phyloP scores from a whole-genome alignment of 2,329 filamentous ascomycete species.

The Pseudopithomyces maydicus region DNA sequence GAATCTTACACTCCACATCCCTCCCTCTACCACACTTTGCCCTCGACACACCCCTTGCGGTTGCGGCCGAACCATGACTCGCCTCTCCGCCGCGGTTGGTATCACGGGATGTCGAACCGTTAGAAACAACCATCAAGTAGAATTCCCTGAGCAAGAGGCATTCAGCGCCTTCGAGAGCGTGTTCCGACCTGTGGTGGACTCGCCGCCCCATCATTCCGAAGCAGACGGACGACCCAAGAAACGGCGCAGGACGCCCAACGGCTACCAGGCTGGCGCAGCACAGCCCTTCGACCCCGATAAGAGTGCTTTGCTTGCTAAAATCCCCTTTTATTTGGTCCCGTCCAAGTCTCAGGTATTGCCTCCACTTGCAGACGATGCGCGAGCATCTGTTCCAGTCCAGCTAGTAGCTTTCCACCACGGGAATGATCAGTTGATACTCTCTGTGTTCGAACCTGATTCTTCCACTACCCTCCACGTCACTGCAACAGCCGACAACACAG shows the following conservation, averaged over 20 bases:
- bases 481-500: slow-evolving; percentile 19
- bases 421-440: slow-evolving; percentile 20
- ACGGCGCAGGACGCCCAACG: slow-evolving; percentile 28
- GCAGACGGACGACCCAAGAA: slow-evolving; percentile 31
- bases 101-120: slow-evolving; percentile 13
- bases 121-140: not conserved
- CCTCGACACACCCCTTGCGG: not conserved
- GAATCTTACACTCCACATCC: not conserved
- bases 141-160: not conserved
- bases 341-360: not conserved
- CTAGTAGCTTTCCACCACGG: slow-evolving; percentile 26
- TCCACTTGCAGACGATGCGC: not conserved
- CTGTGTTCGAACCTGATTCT: slow-evolving; percentile 22
- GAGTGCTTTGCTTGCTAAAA: slow-evolving; percentile 36
- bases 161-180: slow-evolving; percentile 11
- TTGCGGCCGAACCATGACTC: slow-evolving; percentile 18
- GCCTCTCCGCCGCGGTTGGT: slow-evolving; percentile 22
- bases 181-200: slow-evolving; percentile 16
- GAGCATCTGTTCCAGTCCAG: slow-evolving; percentile 13
- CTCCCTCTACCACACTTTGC: slow-evolving; percentile 4
- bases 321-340: slow-evolving; percentile 30
- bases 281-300: slow-evolving; percentile 16
- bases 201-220: not conserved
- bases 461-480: slow-evolving; percentile 21
- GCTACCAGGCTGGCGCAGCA: slow-evolving; percentile 7